Evolutionary conservation across 2,329 filamentous ascomycete genomes (phyloP), one percentile per base, ranked within the genome.

Genomic region (Venturia aucupariae): DNA sequence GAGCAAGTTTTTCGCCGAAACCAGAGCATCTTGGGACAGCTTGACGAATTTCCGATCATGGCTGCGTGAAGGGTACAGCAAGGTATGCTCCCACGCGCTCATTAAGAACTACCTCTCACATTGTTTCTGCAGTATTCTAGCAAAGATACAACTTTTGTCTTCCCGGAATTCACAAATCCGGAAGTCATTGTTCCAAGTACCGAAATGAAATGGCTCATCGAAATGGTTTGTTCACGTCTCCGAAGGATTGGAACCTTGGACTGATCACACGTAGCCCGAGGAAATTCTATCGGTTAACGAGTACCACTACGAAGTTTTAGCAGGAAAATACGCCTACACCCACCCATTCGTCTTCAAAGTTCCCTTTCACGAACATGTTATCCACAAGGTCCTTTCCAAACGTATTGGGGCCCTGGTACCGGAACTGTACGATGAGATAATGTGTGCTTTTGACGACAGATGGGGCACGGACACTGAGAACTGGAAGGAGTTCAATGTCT

Each of bases 281-380:
- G 65, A 68, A 38, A 68, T 78, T n/a, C 68, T 77, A 13, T 76
- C 72, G 62, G 70, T 71, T 2, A 67, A 67, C 13, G 74, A 70
- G 15, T 72, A 74, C 15, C 76, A 78, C 64, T 74, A 74, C 63
- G 75, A 79, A 39, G 27, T 66, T 0, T 67, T 80, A n/a, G 69
- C 73, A 30, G 76, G 74, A 24, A 71, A 75, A 0, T 78, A 78
- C 65, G 69, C 71, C 10, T 78, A 79, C 54, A 71, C 75, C 8
- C 68, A 72, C 10, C 70, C 71, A 1, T 63, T 67, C 8, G 69
- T 79, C 5, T 66, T 79, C 6, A 68, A 71, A 27, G 72, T 76
- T 42, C 71, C 76, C 0, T 75, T 75, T 65, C 77, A 80, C 65
- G 75, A 77, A 64, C 73, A 75, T 61, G 74, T 78, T 6, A 68